Conservation (phyloP, 2,329 filamentous ascomycete species). For the Rosellinia necatrix region DNA sequence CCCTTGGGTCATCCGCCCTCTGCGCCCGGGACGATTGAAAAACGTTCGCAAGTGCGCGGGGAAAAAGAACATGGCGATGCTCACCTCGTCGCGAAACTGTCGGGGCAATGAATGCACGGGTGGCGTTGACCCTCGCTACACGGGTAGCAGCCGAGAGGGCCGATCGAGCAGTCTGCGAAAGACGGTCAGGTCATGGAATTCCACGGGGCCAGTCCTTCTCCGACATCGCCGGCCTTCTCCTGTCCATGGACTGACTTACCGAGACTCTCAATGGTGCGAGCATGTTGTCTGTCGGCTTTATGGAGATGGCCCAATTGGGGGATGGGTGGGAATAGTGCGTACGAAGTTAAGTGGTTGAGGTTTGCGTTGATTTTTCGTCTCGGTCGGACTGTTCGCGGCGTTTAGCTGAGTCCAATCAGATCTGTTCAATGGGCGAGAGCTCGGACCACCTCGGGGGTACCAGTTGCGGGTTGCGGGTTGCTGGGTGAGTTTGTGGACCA, state of each 20-base stretch:
- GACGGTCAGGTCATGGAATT: constrained; percentile 8
- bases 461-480: neutral
- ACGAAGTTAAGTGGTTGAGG: constrained; percentile 25
- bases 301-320: constrained; percentile 54
- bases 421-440: constrained; percentile 21
- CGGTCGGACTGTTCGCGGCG: constrained; percentile 21
- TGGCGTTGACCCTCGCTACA: constrained; percentile 52
- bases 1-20: neutral
- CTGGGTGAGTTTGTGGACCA: neutral
- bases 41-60: neutral
- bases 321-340: constrained; percentile 33
- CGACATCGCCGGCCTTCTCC: too few relatives aligned
- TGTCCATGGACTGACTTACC: constrained; percentile 58
- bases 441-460: constrained; percentile 28
- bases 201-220: neutral
- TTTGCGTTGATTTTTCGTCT: constrained; percentile 39
- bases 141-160: constrained; percentile 56
- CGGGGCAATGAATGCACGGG: constrained; percentile 63
- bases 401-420: constrained; percentile 29
- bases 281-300: constrained; percentile 55
- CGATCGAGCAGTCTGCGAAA: constrained; percentile 53
- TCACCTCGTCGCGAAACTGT: constrained; percentile 66
- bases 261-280: constrained; percentile 60
- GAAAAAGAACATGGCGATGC: constrained; percentile 41
- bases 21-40: neutral